Conservation (phyloP, 805 yeast genomes). For the Wickerhamomyces xylosicus region DNA sequence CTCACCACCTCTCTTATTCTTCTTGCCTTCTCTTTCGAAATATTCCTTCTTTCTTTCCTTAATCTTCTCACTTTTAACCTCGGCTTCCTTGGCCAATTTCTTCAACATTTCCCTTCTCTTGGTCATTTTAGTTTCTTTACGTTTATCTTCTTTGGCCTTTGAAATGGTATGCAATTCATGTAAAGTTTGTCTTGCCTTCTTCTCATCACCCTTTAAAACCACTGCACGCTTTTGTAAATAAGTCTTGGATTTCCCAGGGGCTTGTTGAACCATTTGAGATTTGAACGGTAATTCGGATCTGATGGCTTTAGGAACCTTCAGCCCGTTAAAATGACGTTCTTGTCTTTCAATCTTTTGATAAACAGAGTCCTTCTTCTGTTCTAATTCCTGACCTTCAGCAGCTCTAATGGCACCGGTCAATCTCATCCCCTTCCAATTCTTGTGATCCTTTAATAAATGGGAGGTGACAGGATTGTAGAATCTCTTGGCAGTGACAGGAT, state of each 20-base stretch:
- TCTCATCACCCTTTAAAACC: conserved; percentile 84
- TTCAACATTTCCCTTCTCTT: conserved; percentile 68
- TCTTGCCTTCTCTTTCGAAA: conserved; percentile 59
- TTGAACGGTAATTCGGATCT: conserved; percentile 79
- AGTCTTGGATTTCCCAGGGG: conserved; percentile 74
- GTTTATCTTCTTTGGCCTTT: conserved; percentile 76
- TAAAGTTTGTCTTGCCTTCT: conserved; percentile 83
- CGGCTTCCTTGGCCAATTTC: conserved; percentile 67
- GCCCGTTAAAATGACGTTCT: conserved; percentile 78
- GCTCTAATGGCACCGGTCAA: conserved; percentile 91
- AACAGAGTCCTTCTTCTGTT: conserved; percentile 39
- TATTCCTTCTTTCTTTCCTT: conserved; percentile 81
- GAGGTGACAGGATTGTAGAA: conserved; percentile 97
- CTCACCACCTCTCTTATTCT: conserved; percentile 36
- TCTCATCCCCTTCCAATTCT: conserved; percentile 94
- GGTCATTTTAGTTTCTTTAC: conserved; percentile 59
- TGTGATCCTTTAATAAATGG: conserved; percentile 61
- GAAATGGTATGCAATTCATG: conserved; percentile 79
- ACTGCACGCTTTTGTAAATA: conserved; percentile 90
- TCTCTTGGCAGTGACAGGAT: conserved; percentile 81
- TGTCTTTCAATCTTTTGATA: conserved; percentile 71
- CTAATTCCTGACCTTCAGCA: conserved; percentile 54
- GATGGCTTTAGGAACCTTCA: conserved; percentile 74
- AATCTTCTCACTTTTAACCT: conserved; percentile 60
- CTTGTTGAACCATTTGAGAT: conserved; percentile 83